Evolutionary conservation across 129 eudicot genomes (phyloP).

Genomic region (Chrysanthemum seticuspe): DNA sequence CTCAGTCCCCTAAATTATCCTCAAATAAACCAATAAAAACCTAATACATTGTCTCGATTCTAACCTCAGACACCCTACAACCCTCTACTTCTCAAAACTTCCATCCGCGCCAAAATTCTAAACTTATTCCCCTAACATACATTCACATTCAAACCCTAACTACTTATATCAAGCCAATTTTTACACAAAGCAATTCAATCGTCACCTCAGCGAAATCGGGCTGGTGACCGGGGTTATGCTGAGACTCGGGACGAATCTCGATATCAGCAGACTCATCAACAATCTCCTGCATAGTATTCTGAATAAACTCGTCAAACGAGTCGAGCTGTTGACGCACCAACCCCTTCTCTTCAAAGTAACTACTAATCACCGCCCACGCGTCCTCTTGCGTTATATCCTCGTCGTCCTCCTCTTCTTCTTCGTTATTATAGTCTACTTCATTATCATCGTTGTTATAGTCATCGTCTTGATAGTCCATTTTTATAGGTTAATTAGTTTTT

Average conservation of each 20-base stretch:
- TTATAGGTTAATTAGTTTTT: too few species aligned
- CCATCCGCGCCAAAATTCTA: too few species aligned
- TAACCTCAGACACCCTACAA: too few species aligned
- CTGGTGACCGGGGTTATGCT: slow-evolving; percentile 90
- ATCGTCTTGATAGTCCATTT: too few species aligned
- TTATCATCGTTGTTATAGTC: slow-evolving; percentile 8
- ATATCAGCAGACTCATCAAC: slow-evolving; percentile 89
- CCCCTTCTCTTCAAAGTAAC: slow-evolving; percentile 88
- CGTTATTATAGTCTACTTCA: slow-evolving; percentile 43
- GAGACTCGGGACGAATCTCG: slow-evolving; percentile 94
- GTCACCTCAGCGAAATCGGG: slow-evolving; percentile 78
- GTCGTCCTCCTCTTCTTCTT: slow-evolving; percentile 23
- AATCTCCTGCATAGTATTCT: slow-evolving; percentile 92
- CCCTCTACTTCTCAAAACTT: too few species aligned
- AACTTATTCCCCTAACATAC: too few species aligned
- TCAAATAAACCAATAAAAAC: too few species aligned
- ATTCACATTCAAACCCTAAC: too few species aligned
- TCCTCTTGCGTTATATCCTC: slow-evolving; percentile 92
- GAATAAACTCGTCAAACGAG: slow-evolving; percentile 90
- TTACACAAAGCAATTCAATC: too few species aligned
- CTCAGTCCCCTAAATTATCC: too few species aligned
- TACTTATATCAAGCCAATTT: too few species aligned
- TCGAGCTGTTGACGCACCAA: slow-evolving; percentile 86
- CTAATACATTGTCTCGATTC: too few species aligned
- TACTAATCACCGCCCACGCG: slow-evolving; percentile 91